Evolutionary conservation across 176 grass and related monocot species (phyloP), one percentile per base, ranked within the genome.

Genomic region (Hordeum marinum): DNA sequence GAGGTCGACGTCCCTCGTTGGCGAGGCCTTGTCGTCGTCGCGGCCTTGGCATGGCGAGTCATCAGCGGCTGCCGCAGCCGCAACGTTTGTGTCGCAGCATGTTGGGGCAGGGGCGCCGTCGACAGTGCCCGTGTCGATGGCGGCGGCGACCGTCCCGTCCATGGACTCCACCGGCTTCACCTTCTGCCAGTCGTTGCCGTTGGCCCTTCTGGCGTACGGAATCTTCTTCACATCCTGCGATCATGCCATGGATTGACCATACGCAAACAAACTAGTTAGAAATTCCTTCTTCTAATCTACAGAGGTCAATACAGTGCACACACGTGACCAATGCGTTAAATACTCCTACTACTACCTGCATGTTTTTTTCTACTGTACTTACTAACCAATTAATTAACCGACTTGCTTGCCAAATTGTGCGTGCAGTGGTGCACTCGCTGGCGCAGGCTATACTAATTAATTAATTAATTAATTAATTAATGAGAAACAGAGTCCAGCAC

Each of bases 141-240:
- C 26, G 27, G n/a, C 66, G 37, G 50, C 64, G 63, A 34, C 11
- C 43, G 39, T 42, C 36, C 18, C 68, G 60, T 86, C 82, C 58
- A 91, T 34, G 71, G 87, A 83, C 76, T 95, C 93, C 76, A 96
- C 91, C 23, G 93, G 91, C 43, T 92, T 94, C 14, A 96, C 93
- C 78, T 81, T 85, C 10, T 70, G 86, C 35, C 84, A 90, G 46
- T 83, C 93, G 25, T 79, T 82, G 13, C 84, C 75, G 34, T 79
- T 89, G 9, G 31, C 11, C 61, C 84, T 90, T 76, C 78, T 94
- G 69, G 27, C 59, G 71, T 86, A 65, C 12, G 54, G 61, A 37
- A 41, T 77, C 62, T 90, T 85, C 41, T 34, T 79, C n/a, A 4
- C 85, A 41, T 85, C 86, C 94, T 94, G 77, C 62, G 42, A 52